Percentiles rank a stretch among this genome's conserved stretches.
phyloP scores from a whole-genome alignment of 192 early-diverging fungal species.

The Coemansia sp. region DNA sequence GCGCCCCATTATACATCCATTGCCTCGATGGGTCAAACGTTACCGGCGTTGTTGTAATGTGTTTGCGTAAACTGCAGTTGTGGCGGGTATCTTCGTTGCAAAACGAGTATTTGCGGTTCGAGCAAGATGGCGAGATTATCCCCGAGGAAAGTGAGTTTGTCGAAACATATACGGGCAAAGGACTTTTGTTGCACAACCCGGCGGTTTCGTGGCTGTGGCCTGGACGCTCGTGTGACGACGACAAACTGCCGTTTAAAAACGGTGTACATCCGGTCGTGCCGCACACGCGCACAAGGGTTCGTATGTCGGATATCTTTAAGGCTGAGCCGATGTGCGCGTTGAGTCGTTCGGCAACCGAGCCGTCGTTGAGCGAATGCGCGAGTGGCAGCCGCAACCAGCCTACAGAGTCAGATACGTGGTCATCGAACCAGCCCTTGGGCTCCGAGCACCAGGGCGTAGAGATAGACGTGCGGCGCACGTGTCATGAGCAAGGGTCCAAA shows the following conservation, averaged over 20 bases:
- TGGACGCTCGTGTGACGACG: constrained; percentile 2
- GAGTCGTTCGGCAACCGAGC: constrained; percentile 29
- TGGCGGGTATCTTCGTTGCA: constrained; percentile 76
- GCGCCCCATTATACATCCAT: constrained; percentile 83
- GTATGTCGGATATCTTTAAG: constrained; percentile 22
- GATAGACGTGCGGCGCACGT: not conserved
- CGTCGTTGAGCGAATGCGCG: constrained; percentile 6
- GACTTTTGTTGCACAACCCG: constrained; percentile 35
- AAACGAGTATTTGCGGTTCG: constrained; percentile 71
- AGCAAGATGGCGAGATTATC: constrained; percentile 55
- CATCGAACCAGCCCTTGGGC: not conserved
- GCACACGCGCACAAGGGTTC: constrained; percentile 11
- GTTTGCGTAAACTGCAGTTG: constrained; percentile 86
- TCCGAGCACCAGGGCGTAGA: not conserved
- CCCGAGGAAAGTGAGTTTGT: constrained; percentile 57
- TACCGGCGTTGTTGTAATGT: constrained; percentile 80
- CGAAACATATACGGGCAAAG: constrained; percentile 31
- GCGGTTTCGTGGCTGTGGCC: constrained; percentile 49
- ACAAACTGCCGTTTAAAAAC: constrained; percentile 34
- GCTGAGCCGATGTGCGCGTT: constrained; percentile 18
- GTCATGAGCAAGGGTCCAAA: not conserved
- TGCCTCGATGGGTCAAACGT: constrained; percentile 88
- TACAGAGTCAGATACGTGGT: not conserved
- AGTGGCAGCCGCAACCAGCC: not conserved
- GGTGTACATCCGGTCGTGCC: constrained; percentile 43